Percentiles rank a stretch among this genome's conserved stretches.
These are phyloP conservation scores for Phytopythium delawarense DNA, from an alignment of 352 stramenopile species.

Conservation along the genomic window DNA sequence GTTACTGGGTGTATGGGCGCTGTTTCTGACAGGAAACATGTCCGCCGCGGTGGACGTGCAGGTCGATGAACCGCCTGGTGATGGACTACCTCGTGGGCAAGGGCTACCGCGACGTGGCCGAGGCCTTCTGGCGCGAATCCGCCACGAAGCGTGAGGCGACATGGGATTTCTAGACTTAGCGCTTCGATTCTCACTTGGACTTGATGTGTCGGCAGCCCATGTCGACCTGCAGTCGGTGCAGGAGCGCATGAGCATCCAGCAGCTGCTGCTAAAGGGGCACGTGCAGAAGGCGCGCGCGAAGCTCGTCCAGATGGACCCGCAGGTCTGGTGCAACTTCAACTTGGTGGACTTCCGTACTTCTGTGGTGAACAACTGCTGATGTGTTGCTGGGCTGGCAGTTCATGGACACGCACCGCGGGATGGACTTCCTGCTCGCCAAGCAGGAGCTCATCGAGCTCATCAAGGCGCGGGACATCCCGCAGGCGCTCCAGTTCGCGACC, in stretches of 20 bases:
- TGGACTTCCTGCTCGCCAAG: slow-evolving; percentile 77
- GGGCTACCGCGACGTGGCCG: slow-evolving; percentile 68
- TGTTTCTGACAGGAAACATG: not conserved
- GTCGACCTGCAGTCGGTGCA: slow-evolving; percentile 75
- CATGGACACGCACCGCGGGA: slow-evolving; percentile 46
- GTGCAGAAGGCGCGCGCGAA: slow-evolving; percentile 58
- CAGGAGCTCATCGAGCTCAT: slow-evolving; percentile 82
- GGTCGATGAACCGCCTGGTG: slow-evolving; percentile 73
- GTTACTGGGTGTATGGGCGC: not conserved
- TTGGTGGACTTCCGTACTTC: too few relatives aligned
- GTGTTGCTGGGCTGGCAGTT: slow-evolving; percentile 23
- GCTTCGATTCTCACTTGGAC: not conserved
- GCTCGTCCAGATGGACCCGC: slow-evolving; percentile 43
- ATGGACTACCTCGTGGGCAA: slow-evolving; percentile 84
- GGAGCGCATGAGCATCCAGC: slow-evolving; percentile 65
- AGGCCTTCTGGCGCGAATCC: slow-evolving; percentile 71
- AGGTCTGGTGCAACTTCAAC: slow-evolving; percentile 13
- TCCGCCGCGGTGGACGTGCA: slow-evolving; percentile 6
- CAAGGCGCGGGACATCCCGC: slow-evolving; percentile 53
- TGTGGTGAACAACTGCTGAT: too few relatives aligned
- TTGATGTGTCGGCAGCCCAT: slow-evolving; percentile 28
- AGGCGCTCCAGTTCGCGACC: slow-evolving; percentile 68
- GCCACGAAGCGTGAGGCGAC: slow-evolving; percentile 55
- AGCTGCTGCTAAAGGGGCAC: slow-evolving; percentile 56
- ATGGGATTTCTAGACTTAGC: not conserved